phyloP scores from a whole-genome alignment of 2,329 filamentous ascomycete genomes.

The Fusarium euwallaceae region DNA sequence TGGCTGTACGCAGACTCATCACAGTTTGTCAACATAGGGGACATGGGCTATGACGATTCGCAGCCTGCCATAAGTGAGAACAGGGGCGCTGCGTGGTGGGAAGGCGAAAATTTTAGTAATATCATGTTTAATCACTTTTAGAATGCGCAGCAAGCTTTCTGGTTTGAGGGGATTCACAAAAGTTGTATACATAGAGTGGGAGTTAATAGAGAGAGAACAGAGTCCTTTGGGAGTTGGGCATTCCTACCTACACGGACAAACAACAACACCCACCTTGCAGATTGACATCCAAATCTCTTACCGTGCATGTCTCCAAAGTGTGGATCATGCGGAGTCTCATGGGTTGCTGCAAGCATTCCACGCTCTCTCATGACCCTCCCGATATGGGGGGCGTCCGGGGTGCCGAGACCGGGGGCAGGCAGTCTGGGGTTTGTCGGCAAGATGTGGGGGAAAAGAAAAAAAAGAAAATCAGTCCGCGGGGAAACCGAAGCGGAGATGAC shows the following conservation, averaged over 20 bases:
- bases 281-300: not conserved
- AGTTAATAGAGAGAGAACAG: not conserved
- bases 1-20: slow-evolving; percentile 59
- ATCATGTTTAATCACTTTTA: slow-evolving; percentile 56
- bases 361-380: slow-evolving; percentile 26
- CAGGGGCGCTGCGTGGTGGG: slow-evolving; percentile 56
- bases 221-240: not conserved
- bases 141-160: slow-evolving; percentile 3
- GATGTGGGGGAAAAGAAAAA: slow-evolving; percentile 10
- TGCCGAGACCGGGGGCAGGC: slow-evolving; percentile 29
- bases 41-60: slow-evolving; percentile 51
- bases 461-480: not conserved
- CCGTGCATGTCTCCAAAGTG: slow-evolving; percentile 9
- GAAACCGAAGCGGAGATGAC: slow-evolving; percentile 12
- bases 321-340: slow-evolving; percentile 14
- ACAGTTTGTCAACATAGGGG: slow-evolving; percentile 55
- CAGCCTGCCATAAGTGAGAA: slow-evolving; percentile 42
- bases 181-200: not conserved
- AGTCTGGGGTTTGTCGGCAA: slow-evolving; percentile 19
- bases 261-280: not conserved
- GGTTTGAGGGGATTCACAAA: not conserved
- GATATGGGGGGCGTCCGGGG: slow-evolving; percentile 30
- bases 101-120: slow-evolving; percentile 55
- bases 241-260: not conserved
- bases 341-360: not conserved